Conservation (phyloP, 257 asterid genomes). For the Solanum lignicaule region DNA sequence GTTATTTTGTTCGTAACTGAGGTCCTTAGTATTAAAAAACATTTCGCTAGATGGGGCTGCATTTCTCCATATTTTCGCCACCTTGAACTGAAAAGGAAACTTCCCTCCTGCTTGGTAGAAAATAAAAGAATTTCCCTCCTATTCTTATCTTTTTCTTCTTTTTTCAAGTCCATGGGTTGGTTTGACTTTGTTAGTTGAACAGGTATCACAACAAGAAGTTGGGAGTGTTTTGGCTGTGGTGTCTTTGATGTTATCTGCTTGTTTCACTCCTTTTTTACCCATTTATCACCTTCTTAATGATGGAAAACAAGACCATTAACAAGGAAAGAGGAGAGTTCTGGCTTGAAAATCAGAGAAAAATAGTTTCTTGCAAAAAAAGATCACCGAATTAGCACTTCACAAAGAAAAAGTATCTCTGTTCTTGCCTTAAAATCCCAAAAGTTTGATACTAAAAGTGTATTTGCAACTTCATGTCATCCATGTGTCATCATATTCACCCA, state of each 20-base stretch:
- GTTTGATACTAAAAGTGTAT: neutral
- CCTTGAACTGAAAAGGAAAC: neutral
- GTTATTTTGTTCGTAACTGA: neutral
- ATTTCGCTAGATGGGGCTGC: neutral
- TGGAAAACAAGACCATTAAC: neutral
- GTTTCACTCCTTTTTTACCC: neutral
- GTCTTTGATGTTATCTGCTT: neutral
- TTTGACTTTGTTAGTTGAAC: neutral
- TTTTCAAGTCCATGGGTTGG: neutral
- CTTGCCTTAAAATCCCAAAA: neutral
- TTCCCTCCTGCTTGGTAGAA: neutral
- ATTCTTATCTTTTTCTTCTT: neutral
- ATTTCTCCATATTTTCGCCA: neutral
- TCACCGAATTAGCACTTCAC: neutral
- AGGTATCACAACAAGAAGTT: neutral
- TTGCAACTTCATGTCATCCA: neutral
- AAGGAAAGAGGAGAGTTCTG: neutral
- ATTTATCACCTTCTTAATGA: neutral
- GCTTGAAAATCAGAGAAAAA: neutral
- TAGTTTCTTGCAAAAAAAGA: neutral
- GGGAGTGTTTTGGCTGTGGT: neutral
- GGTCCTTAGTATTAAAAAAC: neutral
- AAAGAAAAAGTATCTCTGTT: neutral
- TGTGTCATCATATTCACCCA: neutral
- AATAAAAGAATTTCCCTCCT: neutral